Percentiles rank a stretch among this genome's conserved stretches.
These are phyloP conservation scores for Neoboletus brunneissimus DNA, from an alignment of 768 basidiomycete species.

Conservation along the genomic window DNA sequence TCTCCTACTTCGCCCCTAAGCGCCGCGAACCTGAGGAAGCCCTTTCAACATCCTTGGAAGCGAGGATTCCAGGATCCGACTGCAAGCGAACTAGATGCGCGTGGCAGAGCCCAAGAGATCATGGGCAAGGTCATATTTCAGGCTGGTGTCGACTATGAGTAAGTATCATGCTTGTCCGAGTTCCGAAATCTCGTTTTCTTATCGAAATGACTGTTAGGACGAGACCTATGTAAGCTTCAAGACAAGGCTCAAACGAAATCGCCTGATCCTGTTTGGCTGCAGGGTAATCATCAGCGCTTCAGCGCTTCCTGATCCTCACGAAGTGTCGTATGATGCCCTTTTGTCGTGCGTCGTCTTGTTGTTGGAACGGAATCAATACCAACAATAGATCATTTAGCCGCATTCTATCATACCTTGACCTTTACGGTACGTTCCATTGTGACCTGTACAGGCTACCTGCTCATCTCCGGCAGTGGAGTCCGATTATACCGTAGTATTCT, in stretches of 20 bases:
- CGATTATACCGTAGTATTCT: slow-evolving; percentile 85
- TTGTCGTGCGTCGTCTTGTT: slow-evolving; percentile 52
- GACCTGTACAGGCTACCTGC: background rate
- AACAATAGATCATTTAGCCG: slow-evolving; percentile 42
- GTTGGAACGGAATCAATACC: slow-evolving; percentile 3
- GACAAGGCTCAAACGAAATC: background rate
- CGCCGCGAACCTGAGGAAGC: slow-evolving; percentile 28
- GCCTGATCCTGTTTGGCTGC: slow-evolving; percentile 9
- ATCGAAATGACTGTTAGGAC: slow-evolving; percentile 49
- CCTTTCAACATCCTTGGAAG: slow-evolving; percentile 57
- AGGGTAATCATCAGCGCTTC: slow-evolving; percentile 85
- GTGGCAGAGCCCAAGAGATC: slow-evolving; percentile 57
- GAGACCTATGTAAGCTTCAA: slow-evolving; percentile 69
- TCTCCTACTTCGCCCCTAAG: slow-evolving; percentile 41
- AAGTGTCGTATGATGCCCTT: slow-evolving; percentile 74
- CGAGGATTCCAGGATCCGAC: slow-evolving; percentile 30
- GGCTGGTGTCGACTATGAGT: slow-evolving; percentile 91
- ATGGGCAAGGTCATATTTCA: slow-evolving; percentile 78
- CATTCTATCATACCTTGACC: slow-evolving; percentile 74
- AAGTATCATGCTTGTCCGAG: slow-evolving; percentile 29
- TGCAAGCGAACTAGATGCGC: slow-evolving; percentile 27
- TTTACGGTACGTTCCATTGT: slow-evolving; percentile 58
- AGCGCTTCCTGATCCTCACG: slow-evolving; percentile 75
- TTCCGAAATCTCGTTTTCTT: slow-evolving; percentile 10
- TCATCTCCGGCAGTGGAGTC: slow-evolving; percentile 62